A percentile compares a stretch with the other conserved stretches of the same genome.
These are phyloP conservation scores for Vitis rupestris DNA, from an alignment of 164 flowering plant species.

Conservation along the genomic window DNA sequence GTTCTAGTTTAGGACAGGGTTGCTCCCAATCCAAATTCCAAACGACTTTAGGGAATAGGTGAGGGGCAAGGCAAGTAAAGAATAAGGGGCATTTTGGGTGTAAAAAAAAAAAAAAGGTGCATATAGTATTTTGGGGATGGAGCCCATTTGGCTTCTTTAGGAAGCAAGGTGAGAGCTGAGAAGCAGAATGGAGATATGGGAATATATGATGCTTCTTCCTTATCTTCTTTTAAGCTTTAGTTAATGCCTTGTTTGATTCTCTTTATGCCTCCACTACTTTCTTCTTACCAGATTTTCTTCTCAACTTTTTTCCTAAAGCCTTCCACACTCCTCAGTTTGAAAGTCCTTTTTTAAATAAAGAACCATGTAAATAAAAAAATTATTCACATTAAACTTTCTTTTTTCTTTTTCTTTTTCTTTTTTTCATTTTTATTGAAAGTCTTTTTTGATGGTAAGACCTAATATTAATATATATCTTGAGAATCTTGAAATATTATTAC, in stretches of 20 bases:
- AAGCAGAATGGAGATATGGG: slow-evolving; percentile 5
- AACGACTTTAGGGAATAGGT: not conserved
- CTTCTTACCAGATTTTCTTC: no score
- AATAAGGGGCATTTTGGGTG: slow-evolving; percentile 20
- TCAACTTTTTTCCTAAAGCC: no score
- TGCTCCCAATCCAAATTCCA: not conserved
- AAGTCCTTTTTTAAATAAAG: not conserved
- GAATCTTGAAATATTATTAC: no score
- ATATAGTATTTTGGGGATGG: slow-evolving; percentile 6
- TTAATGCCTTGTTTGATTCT: slow-evolving; percentile 7
- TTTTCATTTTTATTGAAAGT: no score
- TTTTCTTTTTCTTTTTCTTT: no score
- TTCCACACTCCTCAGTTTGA: no score
- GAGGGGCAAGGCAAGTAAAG: slow-evolving; percentile 35
- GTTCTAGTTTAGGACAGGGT: not conserved
- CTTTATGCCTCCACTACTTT: slow-evolving; percentile 22
- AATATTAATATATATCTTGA: no score
- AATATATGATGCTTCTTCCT: slow-evolving; percentile 11
- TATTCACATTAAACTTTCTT: no score
- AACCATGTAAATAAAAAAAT: no score
- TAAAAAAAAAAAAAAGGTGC: not conserved
- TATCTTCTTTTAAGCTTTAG: slow-evolving; percentile 7
- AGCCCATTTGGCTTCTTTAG: slow-evolving; percentile 18
- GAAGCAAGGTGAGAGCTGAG: slow-evolving; percentile 16
- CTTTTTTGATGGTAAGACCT: no score